Evolutionary conservation across 768 basidiomycete genomes (phyloP).

Genomic region (Leccinellum luteum): DNA sequence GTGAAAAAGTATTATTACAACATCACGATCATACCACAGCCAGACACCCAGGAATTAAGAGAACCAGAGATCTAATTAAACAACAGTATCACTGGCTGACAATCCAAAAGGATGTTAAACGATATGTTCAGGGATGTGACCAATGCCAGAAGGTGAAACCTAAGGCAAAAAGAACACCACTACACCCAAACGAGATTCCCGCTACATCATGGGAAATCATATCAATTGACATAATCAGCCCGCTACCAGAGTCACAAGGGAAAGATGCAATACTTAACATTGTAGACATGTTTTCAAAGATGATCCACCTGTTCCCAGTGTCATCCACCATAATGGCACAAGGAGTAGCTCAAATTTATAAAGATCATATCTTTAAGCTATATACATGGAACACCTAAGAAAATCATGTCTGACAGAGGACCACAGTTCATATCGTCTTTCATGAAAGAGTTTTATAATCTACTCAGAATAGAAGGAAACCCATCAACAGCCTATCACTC

Average conservation of each 20-base stretch:
- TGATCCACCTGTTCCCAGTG: background rate
- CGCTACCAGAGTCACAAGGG: background rate
- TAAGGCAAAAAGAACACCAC: background rate
- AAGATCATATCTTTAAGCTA: background rate
- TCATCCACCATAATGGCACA: background rate
- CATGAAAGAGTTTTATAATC: background rate
- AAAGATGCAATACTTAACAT: background rate
- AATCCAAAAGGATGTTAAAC: accelerated
- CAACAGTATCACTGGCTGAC: background rate
- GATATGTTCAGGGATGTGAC: background rate
- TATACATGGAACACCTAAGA: background rate
- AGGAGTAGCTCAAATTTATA: background rate
- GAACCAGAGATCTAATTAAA: background rate
- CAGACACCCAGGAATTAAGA: background rate
- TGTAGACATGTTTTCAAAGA: background rate
- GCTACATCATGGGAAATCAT: background rate
- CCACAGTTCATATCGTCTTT: background rate
- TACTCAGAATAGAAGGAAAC: background rate
- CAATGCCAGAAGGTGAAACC: background rate
- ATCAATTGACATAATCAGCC: background rate
- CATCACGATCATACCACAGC: background rate
- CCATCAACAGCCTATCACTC: background rate
- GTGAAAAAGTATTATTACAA: no score
- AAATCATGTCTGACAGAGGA: background rate
- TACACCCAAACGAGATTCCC: background rate